Conservation (phyloP, 1,284 basidiomycete genomes). For the Polyporus tsugae region DNA sequence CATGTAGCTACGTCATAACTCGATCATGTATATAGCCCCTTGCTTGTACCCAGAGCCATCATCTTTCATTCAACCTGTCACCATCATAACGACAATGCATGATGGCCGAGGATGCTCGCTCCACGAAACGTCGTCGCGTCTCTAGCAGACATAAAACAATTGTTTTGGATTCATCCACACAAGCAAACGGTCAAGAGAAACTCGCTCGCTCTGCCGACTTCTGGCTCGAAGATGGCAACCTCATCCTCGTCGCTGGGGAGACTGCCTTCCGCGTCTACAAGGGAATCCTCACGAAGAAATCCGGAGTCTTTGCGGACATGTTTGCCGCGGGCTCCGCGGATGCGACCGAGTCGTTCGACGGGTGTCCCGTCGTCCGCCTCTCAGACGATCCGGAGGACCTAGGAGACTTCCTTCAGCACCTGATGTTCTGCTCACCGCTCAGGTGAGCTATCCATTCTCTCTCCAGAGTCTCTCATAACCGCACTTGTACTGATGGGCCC, state of each 20-base stretch:
- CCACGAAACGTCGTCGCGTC: background rate
- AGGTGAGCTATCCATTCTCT: background rate
- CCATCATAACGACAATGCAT: no score
- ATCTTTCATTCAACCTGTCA: no score
- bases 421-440: background rate
- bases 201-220: background rate
- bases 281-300: constrained; percentile 22
- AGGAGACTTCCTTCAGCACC: constrained; percentile 7
- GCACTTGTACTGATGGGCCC: no score
- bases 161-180: background rate
- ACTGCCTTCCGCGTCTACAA: constrained; percentile 22
- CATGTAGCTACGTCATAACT: no score
- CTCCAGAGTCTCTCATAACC: no score
- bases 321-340: constrained; percentile 20
- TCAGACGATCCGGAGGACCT: constrained; percentile 24
- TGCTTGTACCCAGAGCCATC: no score
- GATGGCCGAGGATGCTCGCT: background rate
- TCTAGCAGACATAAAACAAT: background rate
- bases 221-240: constrained; percentile 15
- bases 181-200: background rate
- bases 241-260: constrained; percentile 16
- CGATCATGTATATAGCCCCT: no score
- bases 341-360: constrained; percentile 16
- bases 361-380: constrained; percentile 26
- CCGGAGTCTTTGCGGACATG: constrained; percentile 29